These are phyloP conservation scores for Hypericum androsaemum DNA, from an alignment of 345 rosid species.

Conservation along the genomic window DNA sequence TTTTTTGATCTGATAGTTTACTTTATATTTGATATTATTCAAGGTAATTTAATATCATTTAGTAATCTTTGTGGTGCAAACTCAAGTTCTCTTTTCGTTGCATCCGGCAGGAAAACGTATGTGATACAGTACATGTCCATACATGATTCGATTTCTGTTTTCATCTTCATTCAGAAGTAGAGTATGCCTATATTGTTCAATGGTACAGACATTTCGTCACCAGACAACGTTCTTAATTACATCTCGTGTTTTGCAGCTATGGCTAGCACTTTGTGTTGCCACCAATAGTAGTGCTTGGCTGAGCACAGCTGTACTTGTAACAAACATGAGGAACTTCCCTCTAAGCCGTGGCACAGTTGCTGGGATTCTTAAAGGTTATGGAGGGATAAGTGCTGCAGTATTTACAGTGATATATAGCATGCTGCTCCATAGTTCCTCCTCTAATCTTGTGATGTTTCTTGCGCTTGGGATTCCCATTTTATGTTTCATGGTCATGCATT, in stretches of 20 bases:
- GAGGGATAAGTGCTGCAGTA: slow-evolving; percentile 57
- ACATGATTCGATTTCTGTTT: slow-evolving; percentile 2
- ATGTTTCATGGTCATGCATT: slow-evolving; percentile 45
- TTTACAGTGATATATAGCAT: slow-evolving; percentile 45
- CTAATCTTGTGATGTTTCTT: slow-evolving; percentile 51
- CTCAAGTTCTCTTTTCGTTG: no score
- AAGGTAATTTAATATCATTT: no score
- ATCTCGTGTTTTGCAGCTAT: slow-evolving; percentile 32
- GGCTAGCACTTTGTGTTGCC: slow-evolving; percentile 51
- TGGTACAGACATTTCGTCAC: no score
- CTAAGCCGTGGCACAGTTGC: slow-evolving; percentile 51
- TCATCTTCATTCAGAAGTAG: slow-evolving; percentile 1
- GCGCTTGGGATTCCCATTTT: slow-evolving; percentile 48
- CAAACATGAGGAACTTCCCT: slow-evolving; percentile 72
- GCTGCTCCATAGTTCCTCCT: slow-evolving; percentile 43
- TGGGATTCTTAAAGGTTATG: slow-evolving; percentile 60
- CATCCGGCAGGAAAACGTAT: no score
- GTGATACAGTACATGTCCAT: background rate
- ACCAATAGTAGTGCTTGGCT: slow-evolving; percentile 62
- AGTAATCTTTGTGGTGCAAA: no score
- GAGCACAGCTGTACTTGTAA: slow-evolving; percentile 51
- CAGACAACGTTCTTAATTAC: background rate
- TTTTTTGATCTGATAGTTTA: no score
- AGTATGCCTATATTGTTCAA: no score
- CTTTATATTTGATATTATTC: no score